These are phyloP conservation scores for Ganoderma sinense DNA, from an alignment of 1,284 basidiomycete species.

Conservation along the genomic window DNA sequence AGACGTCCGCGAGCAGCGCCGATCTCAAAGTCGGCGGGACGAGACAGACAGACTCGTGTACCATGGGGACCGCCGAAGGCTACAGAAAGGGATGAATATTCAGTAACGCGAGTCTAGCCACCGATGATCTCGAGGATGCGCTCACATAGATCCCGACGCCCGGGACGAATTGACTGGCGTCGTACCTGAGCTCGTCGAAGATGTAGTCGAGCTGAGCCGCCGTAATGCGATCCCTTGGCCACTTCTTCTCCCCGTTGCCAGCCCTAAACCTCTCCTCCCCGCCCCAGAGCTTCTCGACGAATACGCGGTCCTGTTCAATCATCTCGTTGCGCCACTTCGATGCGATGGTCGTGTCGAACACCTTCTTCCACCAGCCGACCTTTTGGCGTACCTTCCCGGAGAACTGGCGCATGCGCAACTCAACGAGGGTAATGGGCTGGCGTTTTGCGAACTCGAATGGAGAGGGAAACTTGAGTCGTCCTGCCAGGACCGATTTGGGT, in stretches of 20 bases:
- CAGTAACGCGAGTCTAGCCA: neutral
- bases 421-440: constrained; percentile 18
- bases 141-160: constrained; percentile 35
- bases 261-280: neutral
- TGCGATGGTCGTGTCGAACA: constrained; percentile 22
- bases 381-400: constrained; percentile 30
- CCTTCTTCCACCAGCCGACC: constrained; percentile 29
- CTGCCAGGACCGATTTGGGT: neutral
- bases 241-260: constrained; percentile 11
- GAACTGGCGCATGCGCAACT: constrained; percentile 28
- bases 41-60: constrained; percentile 6
- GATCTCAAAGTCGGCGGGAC: neutral
- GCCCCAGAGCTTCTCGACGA: constrained; percentile 2
- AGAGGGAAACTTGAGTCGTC: constrained; percentile 6
- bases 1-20: neutral
- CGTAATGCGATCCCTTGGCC: constrained; percentile 10
- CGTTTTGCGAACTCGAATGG: constrained; percentile 3
- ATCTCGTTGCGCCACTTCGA: constrained; percentile 31
- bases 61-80: neutral
- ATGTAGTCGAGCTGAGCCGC: constrained; percentile 17
- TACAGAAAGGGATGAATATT: neutral
- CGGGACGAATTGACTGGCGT: neutral
- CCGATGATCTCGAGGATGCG: neutral
- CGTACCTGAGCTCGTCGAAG: constrained; percentile 12
- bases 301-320: constrained; percentile 10